Conservation (phyloP, 129 eudicot genomes). For the Ambrosia artemisiifolia region DNA sequence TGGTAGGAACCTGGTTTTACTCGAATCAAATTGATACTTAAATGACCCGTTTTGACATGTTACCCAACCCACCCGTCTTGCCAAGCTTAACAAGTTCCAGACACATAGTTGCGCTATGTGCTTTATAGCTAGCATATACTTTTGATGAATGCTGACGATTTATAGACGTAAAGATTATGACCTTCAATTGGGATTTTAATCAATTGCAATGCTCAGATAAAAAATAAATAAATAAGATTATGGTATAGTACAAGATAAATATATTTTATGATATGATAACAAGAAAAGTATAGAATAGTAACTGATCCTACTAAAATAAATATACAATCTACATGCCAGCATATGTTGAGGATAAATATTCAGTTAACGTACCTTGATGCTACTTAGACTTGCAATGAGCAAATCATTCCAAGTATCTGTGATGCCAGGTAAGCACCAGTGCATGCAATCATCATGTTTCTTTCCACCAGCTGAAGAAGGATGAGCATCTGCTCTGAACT, state of each 20-base stretch:
- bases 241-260: constrained; percentile 24
- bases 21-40: not conserved
- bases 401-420: constrained; percentile 95
- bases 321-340: constrained; percentile 21
- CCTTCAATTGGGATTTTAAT: not conserved
- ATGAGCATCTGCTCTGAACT: constrained; percentile 94
- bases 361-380: constrained; percentile 27
- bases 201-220: not conserved
- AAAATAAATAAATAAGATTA: not conserved
- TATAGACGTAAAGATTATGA: not conserved
- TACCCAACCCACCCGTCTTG: not conserved
- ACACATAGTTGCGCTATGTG: constrained; percentile 14
- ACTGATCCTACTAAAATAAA: constrained; percentile 13
- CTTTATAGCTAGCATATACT: not conserved
- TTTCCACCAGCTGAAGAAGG: constrained; percentile 94
- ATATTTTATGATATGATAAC: constrained; percentile 1
- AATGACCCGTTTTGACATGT: not conserved
- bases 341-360: not conserved
- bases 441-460: constrained; percentile 98
- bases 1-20: not conserved
- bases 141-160: not conserved
- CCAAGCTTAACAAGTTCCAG: not conserved
- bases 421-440: constrained; percentile 98
- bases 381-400: constrained; percentile 49
- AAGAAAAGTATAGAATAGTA: constrained; percentile 10